These are phyloP conservation scores for Vigna unguiculata DNA, from an alignment of 306 rosid species.

Conservation along the genomic window DNA sequence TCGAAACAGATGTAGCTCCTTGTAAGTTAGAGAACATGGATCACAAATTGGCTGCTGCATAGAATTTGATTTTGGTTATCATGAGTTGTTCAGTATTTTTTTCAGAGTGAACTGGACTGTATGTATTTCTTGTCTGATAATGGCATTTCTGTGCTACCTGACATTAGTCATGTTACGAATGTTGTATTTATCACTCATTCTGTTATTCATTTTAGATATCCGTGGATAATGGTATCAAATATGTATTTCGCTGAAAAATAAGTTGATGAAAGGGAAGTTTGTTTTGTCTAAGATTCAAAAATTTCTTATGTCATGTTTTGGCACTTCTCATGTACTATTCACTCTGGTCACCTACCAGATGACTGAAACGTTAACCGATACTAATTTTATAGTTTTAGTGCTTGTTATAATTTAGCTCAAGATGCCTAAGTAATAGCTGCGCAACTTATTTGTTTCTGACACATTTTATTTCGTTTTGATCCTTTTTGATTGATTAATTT, in stretches of 20 bases:
- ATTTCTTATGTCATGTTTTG: background rate
- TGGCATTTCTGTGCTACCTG: constrained; percentile 47
- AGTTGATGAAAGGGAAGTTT: constrained; percentile 34
- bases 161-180: constrained; percentile 35
- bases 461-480: too few species aligned
- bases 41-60: constrained; percentile 44
- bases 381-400: background rate
- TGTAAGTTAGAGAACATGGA: constrained; percentile 48
- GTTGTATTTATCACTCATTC: constrained; percentile 47
- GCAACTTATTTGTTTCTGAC: background rate
- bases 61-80: constrained; percentile 47
- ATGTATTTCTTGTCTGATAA: constrained; percentile 56
- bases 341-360: background rate
- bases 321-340: background rate
- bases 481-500: too few species aligned
- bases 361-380: background rate
- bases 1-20: constrained; percentile 34
- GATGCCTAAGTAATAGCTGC: background rate
- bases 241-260: constrained; percentile 47
- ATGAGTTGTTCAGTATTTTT: constrained; percentile 50
- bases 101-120: constrained; percentile 47
- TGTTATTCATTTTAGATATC: constrained; percentile 48
- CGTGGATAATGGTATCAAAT: constrained; percentile 30
- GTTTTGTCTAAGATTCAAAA: constrained; percentile 3
- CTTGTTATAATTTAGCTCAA: background rate